Conservation (phyloP, 129 eudicot species). For the Tagetes patula region DNA sequence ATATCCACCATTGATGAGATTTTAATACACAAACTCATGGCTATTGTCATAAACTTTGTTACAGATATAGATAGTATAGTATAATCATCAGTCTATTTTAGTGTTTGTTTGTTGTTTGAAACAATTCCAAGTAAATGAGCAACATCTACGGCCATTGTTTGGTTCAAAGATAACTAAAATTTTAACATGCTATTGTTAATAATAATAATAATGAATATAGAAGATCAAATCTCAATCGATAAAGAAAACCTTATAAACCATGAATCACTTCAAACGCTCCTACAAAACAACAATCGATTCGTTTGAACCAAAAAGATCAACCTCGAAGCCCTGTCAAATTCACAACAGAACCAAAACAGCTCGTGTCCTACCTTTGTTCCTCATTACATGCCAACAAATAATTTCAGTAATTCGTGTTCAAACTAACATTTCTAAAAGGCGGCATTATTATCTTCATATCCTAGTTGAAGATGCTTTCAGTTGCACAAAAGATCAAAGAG, state of each 20-base stretch:
- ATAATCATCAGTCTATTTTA: no score
- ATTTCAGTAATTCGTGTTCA: constrained; percentile 15
- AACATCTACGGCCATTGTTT: no score
- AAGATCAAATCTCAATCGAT: background rate
- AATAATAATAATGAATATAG: no score
- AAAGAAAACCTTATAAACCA: background rate
- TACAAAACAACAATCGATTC: background rate
- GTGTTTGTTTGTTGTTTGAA: no score
- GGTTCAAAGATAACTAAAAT: no score
- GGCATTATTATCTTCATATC: constrained; percentile 31
- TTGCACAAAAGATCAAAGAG: constrained; percentile 19
- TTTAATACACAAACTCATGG: no score
- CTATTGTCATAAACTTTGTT: no score
- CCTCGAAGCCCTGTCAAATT: background rate
- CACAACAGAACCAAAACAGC: constrained; percentile 21
- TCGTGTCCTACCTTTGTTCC: background rate
- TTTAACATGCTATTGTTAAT: no score
- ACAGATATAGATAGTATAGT: no score
- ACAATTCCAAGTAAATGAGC: no score
- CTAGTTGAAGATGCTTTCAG: constrained; percentile 18
- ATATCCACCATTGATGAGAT: no score
- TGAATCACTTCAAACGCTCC: constrained; percentile 7
- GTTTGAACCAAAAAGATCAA: background rate
- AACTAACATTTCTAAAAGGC: constrained; percentile 20
- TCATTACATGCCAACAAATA: constrained; percentile 20